phyloP scores from a whole-genome alignment of 2,329 filamentous ascomycete species.

The Fusarium proliferatum region DNA sequence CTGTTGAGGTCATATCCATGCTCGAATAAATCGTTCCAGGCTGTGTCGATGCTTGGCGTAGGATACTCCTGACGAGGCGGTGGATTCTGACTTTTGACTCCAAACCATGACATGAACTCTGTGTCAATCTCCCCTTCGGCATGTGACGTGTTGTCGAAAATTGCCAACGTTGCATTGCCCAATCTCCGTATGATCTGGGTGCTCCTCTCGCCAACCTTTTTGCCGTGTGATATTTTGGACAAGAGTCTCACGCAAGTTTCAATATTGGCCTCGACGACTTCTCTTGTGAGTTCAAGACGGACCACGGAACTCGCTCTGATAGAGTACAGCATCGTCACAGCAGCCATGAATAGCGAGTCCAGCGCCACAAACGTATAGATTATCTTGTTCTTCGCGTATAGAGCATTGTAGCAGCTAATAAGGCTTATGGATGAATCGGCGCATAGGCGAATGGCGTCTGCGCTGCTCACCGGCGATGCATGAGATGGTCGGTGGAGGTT shows the following conservation, averaged over 20 bases:
- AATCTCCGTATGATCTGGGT: conserved; percentile 31
- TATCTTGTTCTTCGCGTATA: conserved; percentile 41
- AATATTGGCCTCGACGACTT: conserved; percentile 40
- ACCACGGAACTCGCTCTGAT: conserved; percentile 32
- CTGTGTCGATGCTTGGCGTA: conserved; percentile 39
- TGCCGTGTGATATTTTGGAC: conserved; percentile 38
- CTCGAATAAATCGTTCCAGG: conserved; percentile 42
- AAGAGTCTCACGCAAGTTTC: conserved; percentile 32
- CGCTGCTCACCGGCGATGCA: conserved; percentile 38
- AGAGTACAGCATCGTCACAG: conserved; percentile 40
- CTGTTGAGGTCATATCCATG: conserved; percentile 39
- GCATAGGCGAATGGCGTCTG: conserved; percentile 37
- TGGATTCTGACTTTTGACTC: conserved; percentile 37
- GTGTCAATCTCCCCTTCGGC: conserved; percentile 38
- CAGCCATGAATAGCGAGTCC: conserved; percentile 35
- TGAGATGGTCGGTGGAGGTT: conserved; percentile 39
- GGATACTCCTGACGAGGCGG: conserved; percentile 34
- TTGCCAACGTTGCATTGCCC: conserved; percentile 35
- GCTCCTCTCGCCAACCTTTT: conserved; percentile 35
- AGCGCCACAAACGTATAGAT: conserved; percentile 38
- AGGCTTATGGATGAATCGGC: conserved; percentile 41
- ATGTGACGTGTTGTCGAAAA: conserved; percentile 30
- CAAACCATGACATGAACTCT: conserved; percentile 43
- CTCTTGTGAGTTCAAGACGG: conserved; percentile 28
- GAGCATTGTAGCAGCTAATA: conserved; percentile 39